Percentiles rank a stretch among this genome's conserved stretches.
phyloP scores from a whole-genome alignment of 495 filamentous ascomycete genomes.

The Podospora pseudopauciseta region DNA sequence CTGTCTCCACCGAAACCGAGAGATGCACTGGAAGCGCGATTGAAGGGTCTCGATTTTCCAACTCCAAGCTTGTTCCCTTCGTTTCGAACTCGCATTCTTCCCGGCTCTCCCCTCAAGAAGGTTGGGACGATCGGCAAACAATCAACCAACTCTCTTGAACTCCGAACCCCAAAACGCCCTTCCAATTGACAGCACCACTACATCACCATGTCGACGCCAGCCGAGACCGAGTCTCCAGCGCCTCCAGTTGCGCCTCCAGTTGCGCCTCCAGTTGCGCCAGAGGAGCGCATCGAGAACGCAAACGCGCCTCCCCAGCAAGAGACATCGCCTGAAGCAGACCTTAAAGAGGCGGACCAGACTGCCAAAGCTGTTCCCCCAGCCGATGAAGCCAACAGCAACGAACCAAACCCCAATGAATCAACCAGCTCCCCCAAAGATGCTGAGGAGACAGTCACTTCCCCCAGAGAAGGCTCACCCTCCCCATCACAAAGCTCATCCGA shows the following conservation, averaged over 20 bases:
- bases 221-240: conserved; percentile 5
- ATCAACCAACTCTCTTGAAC: neutral
- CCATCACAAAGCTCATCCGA: conserved; percentile 1
- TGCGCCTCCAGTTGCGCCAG: neutral
- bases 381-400: neutral
- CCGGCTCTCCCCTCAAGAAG: neutral
- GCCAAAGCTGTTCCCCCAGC: neutral
- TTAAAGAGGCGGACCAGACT: neutral
- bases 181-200: neutral
- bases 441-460: neutral
- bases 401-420: neutral
- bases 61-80: neutral
- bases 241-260: too few species aligned
- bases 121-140: neutral
- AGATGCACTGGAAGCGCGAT: neutral
- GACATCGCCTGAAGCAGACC: neutral
- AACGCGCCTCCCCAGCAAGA: neutral
- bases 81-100: neutral
- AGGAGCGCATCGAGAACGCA: conserved; percentile 5
- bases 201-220: conserved; percentile 14
- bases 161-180: neutral
- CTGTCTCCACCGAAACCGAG: neutral
- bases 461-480: conserved; percentile 3
- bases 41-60: neutral
- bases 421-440: neutral